Evolutionary conservation across 345 rosid genomes (phyloP), one percentile per base, ranked within the genome.

Genomic region (Lepidium africanum): DNA sequence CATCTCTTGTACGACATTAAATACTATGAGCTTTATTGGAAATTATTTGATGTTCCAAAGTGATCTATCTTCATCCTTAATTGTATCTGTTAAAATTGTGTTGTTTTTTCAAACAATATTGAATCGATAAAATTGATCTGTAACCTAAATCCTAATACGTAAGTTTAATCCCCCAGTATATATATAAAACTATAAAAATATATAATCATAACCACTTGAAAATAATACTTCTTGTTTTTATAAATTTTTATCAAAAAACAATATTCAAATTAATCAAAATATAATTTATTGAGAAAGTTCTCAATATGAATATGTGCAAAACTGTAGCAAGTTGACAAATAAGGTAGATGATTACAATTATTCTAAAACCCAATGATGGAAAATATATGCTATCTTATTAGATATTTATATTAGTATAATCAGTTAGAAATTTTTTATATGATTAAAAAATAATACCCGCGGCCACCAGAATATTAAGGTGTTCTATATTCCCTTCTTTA

Each of bases 381-480:
- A 35, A 33, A 19, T 4, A 67, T 10, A 43, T 25, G 38, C 16
- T 60, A 21, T 37, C 10, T 30, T 36, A 21, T 14, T 10, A 45
- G 23, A 53, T 62, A 54, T 9, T 53, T 42, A 39, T 23, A 63
- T 3, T 10, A 49, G 8, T 55, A 55, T 59, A 17, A 42, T 63
- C 9, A 36, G 12, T 47, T 43, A 10, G 41, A 69, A 8, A 15
- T 10, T 52, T 56, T 42, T 27, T 27, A 27, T 47, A 14, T 15
- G 52, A 40, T 49, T 17, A 16, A 47, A 40, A 51, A 43, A 47
- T 1, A 64, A 47, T 56, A 72, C 6, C 59, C 37, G 51, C 17
- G 65, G 65, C 52, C 45, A 51, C 19, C 62, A 52, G 71, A 56
- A 72, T 72, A 65, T 48, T 49, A 65, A 73, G 60, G 76, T 73